These are phyloP conservation scores for Penium margaritaceum DNA, from an alignment of 139 green algal species.

Conservation along the genomic window DNA sequence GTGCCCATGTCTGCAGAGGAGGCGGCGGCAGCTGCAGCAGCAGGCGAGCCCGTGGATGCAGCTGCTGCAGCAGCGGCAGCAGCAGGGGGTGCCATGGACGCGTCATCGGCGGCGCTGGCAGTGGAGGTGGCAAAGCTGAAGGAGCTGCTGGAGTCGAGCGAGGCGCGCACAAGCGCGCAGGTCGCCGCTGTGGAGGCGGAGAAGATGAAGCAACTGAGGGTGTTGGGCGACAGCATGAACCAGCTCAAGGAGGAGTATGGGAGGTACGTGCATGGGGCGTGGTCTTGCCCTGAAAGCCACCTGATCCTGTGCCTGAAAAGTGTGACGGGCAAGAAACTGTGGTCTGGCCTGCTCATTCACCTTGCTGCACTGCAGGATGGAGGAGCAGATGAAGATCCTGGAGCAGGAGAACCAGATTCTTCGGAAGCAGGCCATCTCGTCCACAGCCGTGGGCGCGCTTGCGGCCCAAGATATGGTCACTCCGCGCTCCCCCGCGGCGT, in stretches of 20 bases:
- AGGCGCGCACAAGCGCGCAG: too few species aligned
- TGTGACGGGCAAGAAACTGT: too few species aligned
- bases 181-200: too few species aligned
- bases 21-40: background rate
- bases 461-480: too few species aligned
- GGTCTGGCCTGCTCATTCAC: too few species aligned
- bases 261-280: too few species aligned
- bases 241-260: background rate
- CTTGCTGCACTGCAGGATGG: conserved; percentile 31
- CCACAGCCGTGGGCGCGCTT: too few species aligned
- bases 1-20: background rate
- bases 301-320: too few species aligned
- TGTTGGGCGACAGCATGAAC: too few species aligned
- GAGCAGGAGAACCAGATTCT: conserved; percentile 50
- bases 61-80: background rate
- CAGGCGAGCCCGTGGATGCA: background rate
- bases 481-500: too few species aligned
- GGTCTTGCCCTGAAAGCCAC: too few species aligned
- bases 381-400: conserved; percentile 41
- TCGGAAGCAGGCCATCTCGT: conserved; percentile 48
- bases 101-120: background rate
- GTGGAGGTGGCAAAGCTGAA: background rate
- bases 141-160: background rate
- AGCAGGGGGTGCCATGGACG: background rate
- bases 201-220: too few species aligned